Evolutionary conservation across 345 rosid species (phyloP), one percentile per base, ranked within the genome.

Genomic region (Salix exigua): DNA sequence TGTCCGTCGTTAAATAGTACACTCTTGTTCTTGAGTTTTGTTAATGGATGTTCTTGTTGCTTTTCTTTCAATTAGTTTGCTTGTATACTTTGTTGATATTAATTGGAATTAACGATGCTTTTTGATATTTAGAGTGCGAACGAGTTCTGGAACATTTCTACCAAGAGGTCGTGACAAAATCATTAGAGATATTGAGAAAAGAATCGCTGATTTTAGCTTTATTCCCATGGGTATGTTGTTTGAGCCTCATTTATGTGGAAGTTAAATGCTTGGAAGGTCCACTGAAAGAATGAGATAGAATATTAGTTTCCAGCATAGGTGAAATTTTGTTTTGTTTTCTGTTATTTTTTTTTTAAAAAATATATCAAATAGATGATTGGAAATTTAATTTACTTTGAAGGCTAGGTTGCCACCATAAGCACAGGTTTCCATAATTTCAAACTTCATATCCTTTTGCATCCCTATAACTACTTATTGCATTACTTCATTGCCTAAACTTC

Each of bases 101-200:
- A 11, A 55, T 55, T n/a, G 62, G 62, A 55, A 21, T 23, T 55
- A 55, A 55, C 9, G n/a, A 55, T 55, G 62, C 14, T 21, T 48
- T n/a, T 68, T 65, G 31, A 67, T 48, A 21, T 82, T 71, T 84
- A 96, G 98, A 86, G 99, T 93, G 55, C 89, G 98, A 21, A 93
- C 98, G 23, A 93, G 97, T 83, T 92, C 94, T 37, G 97, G 97
- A 33, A 91, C 96, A 16, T 96, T 96, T 82, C 85, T 96, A 37
- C 8, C 80, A 4, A 87, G 99, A 90, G 97, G 96, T 17, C 87
- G 88, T 51, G 97, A 96, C 82, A 92, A 91, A 84, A 85, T 75
- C 51, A 72, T 96, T 75, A 83, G 94, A 77, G 83, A 83, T 13
- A 93, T 93, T 76, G 99, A 96, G 89, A 86, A 91, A 79, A 91